A percentile compares a stretch with the other conserved stretches of the same genome.
Evolutionary conservation across 2,329 filamentous ascomycete species (phyloP).

Genomic region (Talaromyces marneffei): DNA sequence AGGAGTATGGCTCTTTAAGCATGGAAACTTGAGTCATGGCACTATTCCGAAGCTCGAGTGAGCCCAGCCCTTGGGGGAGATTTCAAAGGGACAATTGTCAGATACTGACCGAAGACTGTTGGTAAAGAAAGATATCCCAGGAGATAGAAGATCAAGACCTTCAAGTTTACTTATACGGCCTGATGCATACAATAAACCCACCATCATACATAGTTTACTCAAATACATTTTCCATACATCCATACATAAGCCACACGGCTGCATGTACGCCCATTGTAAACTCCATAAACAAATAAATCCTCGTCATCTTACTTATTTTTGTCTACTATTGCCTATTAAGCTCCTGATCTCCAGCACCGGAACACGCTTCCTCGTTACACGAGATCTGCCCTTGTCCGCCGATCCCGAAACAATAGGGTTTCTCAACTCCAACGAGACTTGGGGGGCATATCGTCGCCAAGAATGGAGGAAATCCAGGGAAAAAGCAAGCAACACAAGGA

Average conservation of each 20-base stretch:
- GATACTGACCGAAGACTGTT: not conserved
- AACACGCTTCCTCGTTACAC: constrained; percentile 1
- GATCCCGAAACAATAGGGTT: not conserved
- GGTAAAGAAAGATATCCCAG: not conserved
- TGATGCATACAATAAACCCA: not conserved
- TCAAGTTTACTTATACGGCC: not conserved
- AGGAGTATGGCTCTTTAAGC: not conserved
- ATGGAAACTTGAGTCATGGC: not conserved
- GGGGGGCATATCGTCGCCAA: not conserved
- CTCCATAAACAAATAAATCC: not conserved
- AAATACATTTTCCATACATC: no score
- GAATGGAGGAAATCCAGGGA: not conserved
- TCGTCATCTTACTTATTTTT: not conserved
- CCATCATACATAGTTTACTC: no score
- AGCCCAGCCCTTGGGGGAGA: not conserved
- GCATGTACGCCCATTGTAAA: not conserved
- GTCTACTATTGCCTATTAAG: not conserved
- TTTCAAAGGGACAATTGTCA: not conserved
- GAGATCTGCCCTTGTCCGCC: not conserved
- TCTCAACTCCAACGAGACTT: not conserved
- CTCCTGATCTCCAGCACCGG: not conserved
- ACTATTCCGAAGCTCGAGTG: not conserved
- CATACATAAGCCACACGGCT: not conserved
- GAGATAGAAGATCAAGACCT: not conserved
- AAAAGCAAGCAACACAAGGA: not conserved